Evolutionary conservation across 495 filamentous ascomycete genomes (phyloP).

Genomic region (Trichoderma parareesei): DNA sequence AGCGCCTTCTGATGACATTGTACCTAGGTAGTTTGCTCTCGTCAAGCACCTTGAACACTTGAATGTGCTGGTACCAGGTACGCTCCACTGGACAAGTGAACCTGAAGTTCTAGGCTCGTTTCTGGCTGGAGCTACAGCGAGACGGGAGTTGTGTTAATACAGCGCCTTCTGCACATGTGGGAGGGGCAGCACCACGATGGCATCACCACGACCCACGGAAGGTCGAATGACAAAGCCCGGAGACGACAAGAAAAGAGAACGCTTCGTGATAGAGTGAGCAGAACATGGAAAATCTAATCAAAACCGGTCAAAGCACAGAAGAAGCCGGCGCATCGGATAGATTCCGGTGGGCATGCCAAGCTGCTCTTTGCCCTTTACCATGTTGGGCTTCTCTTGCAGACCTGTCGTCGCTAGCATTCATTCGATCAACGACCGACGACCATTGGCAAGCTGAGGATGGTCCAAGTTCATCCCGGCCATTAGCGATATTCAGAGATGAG

Average conservation of each 20-base stretch:
- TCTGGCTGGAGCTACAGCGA: too few relatives aligned
- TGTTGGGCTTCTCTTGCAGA: conserved; percentile 1
- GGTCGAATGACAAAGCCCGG: too few relatives aligned
- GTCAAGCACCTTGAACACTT: not conserved
- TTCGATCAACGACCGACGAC: too few relatives aligned
- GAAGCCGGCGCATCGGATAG: not conserved
- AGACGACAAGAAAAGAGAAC: not conserved
- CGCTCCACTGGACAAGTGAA: too few relatives aligned
- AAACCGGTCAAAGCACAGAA: not conserved
- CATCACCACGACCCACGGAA: too few relatives aligned
- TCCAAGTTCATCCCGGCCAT: too few relatives aligned
- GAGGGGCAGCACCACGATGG: too few relatives aligned
- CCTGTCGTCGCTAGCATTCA: not conserved
- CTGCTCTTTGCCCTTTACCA: not conserved
- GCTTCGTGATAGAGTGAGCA: not conserved
- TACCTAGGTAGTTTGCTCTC: not conserved
- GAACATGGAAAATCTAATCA: not conserved
- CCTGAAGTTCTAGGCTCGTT: too few relatives aligned
- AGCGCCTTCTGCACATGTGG: too few relatives aligned
- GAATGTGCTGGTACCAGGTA: too few relatives aligned
- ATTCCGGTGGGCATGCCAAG: not conserved
- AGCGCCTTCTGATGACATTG: not conserved
- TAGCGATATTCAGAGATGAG: not conserved
- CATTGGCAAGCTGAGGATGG: too few relatives aligned
- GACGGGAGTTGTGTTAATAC: too few relatives aligned